Evolutionary conservation across 441 rosid genomes (phyloP), one percentile per base, ranked within the genome.

Genomic region (Flueggea neowawraea): DNA sequence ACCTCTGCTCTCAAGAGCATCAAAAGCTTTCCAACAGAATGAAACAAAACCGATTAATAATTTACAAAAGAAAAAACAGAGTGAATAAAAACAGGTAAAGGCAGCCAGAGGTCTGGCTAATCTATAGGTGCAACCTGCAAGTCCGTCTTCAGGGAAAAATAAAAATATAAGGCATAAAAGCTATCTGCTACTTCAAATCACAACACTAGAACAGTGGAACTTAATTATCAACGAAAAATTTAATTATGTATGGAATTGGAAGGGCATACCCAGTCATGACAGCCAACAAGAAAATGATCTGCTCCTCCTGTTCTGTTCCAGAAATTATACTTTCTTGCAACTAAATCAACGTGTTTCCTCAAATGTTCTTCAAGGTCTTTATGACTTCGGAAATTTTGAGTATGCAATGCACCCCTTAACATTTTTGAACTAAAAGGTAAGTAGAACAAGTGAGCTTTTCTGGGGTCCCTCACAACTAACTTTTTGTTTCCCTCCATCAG

Each of bases 201-300:
- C 43, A 73, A 11, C 22, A 53, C 22, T 22, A 39, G 12, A 43
- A 43, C 28, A 22, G 28, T 22, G 45, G 8, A 43, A 11, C 12
- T 6, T 43, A 6, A 43, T 1, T 43, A 43, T 43, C 10, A 6
- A 6, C 2, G 3, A 43, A 22, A 43, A 68, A 49, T 10, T 16
- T 17, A 49, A 59, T 58, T 32, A 54, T 59, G 58, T 55, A 62
- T 28, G 49, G 60, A 68, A 64, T 12, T n/a, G 16, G 32, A 33
- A 69, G 28, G n/a, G 56, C 72, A 62, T 90, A 92, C 98, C 98
- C 98, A 93, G 76, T 93, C 98, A 73, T 93, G 98, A 67, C 98
- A 93, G 75, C 88, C 95, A 51, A 83, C 97, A 16, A 90, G 68
- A 69, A 93, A 88, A 75, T 93, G 98, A 78, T 93, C 97, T 0